Evolutionary conservation across 1,139 yeast genomes (phyloP).

Genomic region (Yamadazyma membranifaciens): DNA sequence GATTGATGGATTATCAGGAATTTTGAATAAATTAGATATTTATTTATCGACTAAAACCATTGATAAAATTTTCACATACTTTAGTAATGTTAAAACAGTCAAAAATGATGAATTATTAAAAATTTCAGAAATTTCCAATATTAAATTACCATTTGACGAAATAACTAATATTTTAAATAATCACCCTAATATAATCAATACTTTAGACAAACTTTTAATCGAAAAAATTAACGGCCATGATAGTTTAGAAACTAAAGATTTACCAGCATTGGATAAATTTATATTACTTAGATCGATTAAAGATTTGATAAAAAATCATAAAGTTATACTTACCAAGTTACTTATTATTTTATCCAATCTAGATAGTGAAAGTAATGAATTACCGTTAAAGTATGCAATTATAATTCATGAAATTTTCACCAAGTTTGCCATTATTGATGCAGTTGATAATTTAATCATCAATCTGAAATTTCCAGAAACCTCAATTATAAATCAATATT

Average conservation of each 20-base stretch:
- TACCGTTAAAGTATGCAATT: slow-evolving; percentile 4
- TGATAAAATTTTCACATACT: slow-evolving; percentile 18
- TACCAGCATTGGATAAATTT: slow-evolving; percentile 2
- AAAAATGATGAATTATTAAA: slow-evolving; percentile 5
- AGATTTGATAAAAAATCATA: slow-evolving; percentile 12
- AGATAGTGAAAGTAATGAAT: slow-evolving; percentile 10
- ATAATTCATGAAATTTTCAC: not conserved
- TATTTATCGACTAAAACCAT: slow-evolving; percentile 27
- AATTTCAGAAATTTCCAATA: slow-evolving; percentile 7
- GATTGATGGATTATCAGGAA: slow-evolving; percentile 12
- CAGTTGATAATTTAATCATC: slow-evolving; percentile 1
- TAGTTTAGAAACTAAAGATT: not conserved
- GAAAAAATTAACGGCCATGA: not conserved
- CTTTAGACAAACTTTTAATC: slow-evolving; percentile 22
- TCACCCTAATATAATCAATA: slow-evolving; percentile 13
- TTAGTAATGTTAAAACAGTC: not conserved
- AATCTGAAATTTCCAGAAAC: slow-evolving; percentile 9
- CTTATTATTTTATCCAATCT: slow-evolving; percentile 13
- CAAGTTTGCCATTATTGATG: not conserved
- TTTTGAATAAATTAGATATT: slow-evolving; percentile 8
- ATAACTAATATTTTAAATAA: slow-evolving; percentile 21
- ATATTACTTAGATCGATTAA: slow-evolving; percentile 6
- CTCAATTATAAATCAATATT: slow-evolving; percentile 16
- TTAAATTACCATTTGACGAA: slow-evolving; percentile 2
- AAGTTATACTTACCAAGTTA: slow-evolving; percentile 9